A percentile compares a stretch with the other conserved stretches of the same genome.
phyloP scores from a whole-genome alignment of 768 basidiomycete species.

The Coprinopsis cinerea region DNA sequence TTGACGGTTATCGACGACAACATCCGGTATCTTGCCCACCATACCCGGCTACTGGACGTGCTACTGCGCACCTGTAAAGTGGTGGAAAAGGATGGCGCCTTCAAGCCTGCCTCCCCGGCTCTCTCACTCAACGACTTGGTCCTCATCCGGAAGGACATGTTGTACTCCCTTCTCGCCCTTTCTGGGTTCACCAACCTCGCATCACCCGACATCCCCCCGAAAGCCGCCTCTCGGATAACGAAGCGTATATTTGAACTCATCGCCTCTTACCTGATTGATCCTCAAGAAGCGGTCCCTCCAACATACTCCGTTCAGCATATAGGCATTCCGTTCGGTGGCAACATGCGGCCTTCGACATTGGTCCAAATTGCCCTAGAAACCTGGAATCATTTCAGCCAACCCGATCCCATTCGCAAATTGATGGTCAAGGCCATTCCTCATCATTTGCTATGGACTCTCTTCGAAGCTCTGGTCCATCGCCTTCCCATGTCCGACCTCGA shows the following conservation, averaged over 20 bases:
- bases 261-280: constrained; percentile 71
- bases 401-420: constrained; percentile 73
- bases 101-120: constrained; percentile 43
- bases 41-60: constrained; percentile 58
- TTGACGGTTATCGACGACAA: constrained; percentile 75
- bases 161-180: constrained; percentile 64
- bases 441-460: constrained; percentile 51
- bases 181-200: constrained; percentile 47
- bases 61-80: constrained; percentile 65
- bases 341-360: constrained; percentile 49
- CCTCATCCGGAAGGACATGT: constrained; percentile 67
- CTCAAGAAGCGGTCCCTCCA: constrained; percentile 60
- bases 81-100: constrained; percentile 26
- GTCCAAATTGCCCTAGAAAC: constrained; percentile 79
- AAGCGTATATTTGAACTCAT: constrained; percentile 59
- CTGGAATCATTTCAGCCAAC: constrained; percentile 71
- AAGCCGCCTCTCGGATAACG: constrained; percentile 41
- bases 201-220: constrained; percentile 27
- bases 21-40: constrained; percentile 53
- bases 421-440: constrained; percentile 58
- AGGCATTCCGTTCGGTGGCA: constrained; percentile 36
- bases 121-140: constrained; percentile 72
- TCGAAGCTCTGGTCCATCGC: constrained; percentile 71
- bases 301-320: constrained; percentile 49
- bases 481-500: constrained; percentile 79